Base-by-base conservation (phyloP, 192 early-diverging fungal genomes). In the Umbelopsis ramanniana region DNA sequence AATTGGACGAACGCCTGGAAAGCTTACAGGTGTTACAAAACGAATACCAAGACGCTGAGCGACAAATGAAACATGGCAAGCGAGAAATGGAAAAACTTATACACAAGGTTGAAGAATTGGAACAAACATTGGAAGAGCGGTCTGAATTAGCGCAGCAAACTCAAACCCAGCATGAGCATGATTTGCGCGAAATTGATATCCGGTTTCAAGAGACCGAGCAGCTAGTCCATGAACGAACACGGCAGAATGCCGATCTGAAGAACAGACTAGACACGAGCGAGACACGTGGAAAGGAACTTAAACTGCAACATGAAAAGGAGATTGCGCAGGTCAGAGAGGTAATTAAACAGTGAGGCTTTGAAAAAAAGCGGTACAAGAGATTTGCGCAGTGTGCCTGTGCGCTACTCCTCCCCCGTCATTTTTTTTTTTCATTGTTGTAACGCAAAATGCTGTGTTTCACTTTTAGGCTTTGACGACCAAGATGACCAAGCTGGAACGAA, bases 161-260 rank as follows among this genome's bases (percentile, higher is more conserved):
- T 14, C 69, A 66, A 21, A 35, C 69, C 21, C 52, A 40, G 4
- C 54, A 60, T 38, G 73, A 74, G 46, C 9, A 57, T 24, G 73
- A 74, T 11, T 23, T 66, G 4, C 43, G 69, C 4, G 35, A 46
- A 37, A 53, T 69, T 1, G 52, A 69, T 9, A 6, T 46, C 14
- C 47, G 50, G 52, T 29, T 74, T 23, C 33, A 74, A 23, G 67
- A 77, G 21, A 40, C 69, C 26, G 54, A 68, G 12, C 47, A 55
- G 17, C 26, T 46, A 2, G 17, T 77, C 2, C 66, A 71, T 22
- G 76, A 77, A 19, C 66, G 76, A 22, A 63, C 57, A 37, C 10
- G 57, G 24, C 57, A 63, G 29, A 63, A 63, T 63, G 57, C 57
- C 26, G 57, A 63, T 63, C 57, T 63, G 12, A 63, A 63, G 57